Base-by-base conservation (phyloP, 2,329 filamentous ascomycete species). In the Paecilomyces niveus region DNA sequence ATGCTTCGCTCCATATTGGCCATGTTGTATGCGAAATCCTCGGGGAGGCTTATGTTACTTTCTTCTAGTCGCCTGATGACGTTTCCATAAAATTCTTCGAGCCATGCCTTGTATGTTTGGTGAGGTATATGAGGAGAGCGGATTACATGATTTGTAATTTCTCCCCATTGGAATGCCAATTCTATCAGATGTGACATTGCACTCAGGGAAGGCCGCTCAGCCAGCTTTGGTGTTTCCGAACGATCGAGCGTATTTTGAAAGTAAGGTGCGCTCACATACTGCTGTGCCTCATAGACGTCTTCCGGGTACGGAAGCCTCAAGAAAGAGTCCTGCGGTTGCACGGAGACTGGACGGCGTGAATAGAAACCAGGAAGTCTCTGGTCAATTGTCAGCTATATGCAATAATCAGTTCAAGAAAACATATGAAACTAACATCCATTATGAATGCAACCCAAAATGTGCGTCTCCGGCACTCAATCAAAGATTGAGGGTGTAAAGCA, bases 361-460 rank as follows among this genome's bases (percentile, higher is more conserved):
- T 81, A 85, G 60, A 85, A 80, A 13, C 82, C 82, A 54, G 83
- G 85, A 60, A 87, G 83, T 54, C 86, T 82, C 75, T 81, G 67
- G 65, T 62, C 49, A 15, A 22, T 26, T n/a, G 61, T 65, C 33
- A 68, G 60, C 54, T 15, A 13, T 15, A 13, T 32, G 1, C 39
- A n/a, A 50, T 39, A 60, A 61, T 62, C 62, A 9, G 62, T 64
- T 64, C 67, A 63, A 65, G 49, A 39, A 15, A 26, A 53, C 18
- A 15, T 22, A 54, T 6, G 52, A 55, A 63, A 74, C 79, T 76
- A 72, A 82, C 80, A 72, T 91, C 89, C 70, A 89, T 81, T 64
- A 90, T 75, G 64, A 87, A 89, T 55, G 85, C 81, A 29, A 85
- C 83, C 88, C 88, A 92, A 66, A 90, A 87, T 0, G 87, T 90